Base-by-base conservation (phyloP, 1,139 yeast species). In the Blastobotrys petasosporus region DNA sequence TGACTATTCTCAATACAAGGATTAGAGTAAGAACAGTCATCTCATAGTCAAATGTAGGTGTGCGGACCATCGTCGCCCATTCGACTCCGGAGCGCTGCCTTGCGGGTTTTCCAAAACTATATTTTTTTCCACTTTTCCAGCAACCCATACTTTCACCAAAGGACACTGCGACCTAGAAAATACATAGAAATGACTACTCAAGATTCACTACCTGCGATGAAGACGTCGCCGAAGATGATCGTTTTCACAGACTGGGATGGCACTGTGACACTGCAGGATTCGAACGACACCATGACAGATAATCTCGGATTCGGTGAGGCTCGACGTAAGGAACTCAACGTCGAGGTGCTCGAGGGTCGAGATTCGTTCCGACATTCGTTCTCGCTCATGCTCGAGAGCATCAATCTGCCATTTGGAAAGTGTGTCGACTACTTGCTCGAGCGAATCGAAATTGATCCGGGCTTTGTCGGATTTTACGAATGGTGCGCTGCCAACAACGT, bases 171-270 rank as follows among this genome's bases (percentile, higher is more conserved):
- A 20, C 7, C 25, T 4, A 20, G 7, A 20, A 20, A 4, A 20
- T 7, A 20, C 25, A 4, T 7, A 4, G 7, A 4, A 20, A 20
- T 20, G 25, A 20, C 25, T 20, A 7, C 25, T 20, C 4, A 7
- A 20, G 25, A 20, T 4, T 20, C 25, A 44, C 50, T 47, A 17
- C 64, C 67, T 15, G 68, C 68, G 4, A 54, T 66, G 43, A 51
- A 51, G 17, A 63, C 65, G 33, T 49, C 60, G 51, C 70, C 71
- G 41, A 74, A 76, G 55, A 92, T 94, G 47, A 86, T 92, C 58
- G 84, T 92, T 35, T 92, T 92, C 70, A 85, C 97, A 44, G 98
- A 92, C 67, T 92, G 94, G 80, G 98, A 92, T 65, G 98, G 98
- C 17, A 92, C 98, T 6, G 94, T 92, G 54, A 92, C 98, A 13